A percentile compares a stretch with the other conserved stretches of the same genome.
These are phyloP conservation scores for Talaromyces sp. DNA, from an alignment of 2,329 filamentous ascomycete species.

Conservation along the genomic window DNA sequence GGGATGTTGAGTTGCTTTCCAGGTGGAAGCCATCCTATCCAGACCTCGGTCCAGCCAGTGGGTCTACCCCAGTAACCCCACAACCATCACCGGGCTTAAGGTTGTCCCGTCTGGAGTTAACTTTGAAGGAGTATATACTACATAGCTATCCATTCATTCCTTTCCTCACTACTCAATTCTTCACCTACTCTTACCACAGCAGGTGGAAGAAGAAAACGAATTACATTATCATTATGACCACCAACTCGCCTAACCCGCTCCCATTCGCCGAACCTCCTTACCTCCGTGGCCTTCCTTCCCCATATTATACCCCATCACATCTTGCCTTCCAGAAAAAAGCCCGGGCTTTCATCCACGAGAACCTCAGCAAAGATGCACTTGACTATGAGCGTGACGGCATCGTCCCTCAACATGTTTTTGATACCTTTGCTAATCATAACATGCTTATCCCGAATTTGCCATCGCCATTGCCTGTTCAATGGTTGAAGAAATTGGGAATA, in stretches of 20 bases:
- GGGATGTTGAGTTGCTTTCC: neutral
- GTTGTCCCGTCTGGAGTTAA: neutral
- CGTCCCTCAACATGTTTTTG: slow-evolving; percentile 60
- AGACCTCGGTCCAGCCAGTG: slow-evolving; percentile 8
- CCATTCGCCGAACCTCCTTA: slow-evolving; percentile 72
- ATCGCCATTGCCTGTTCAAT: slow-evolving; percentile 62
- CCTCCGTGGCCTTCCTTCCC: slow-evolving; percentile 63
- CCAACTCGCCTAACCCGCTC: slow-evolving; percentile 35
- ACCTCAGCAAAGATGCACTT: slow-evolving; percentile 57
- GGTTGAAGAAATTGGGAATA: slow-evolving; percentile 62
- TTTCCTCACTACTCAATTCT: neutral
- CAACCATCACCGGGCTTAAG: neutral
- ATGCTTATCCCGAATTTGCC: slow-evolving; percentile 68
- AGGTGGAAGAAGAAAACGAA: neutral
- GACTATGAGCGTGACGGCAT: slow-evolving; percentile 66
- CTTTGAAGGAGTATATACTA: neutral
- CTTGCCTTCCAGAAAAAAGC: slow-evolving; percentile 62
- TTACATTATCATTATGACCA: slow-evolving; percentile 11
- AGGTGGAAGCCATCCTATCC: neutral
- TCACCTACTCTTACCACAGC: neutral
- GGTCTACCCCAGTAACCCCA: slow-evolving; percentile 11
- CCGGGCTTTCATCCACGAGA: slow-evolving; percentile 59
- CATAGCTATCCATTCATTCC: neutral
- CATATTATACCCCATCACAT: slow-evolving; percentile 65
- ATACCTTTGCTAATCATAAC: slow-evolving; percentile 58